Base-by-base conservation (phyloP, 1,139 yeast species). In the Kurtzmaniella natalensis region DNA sequence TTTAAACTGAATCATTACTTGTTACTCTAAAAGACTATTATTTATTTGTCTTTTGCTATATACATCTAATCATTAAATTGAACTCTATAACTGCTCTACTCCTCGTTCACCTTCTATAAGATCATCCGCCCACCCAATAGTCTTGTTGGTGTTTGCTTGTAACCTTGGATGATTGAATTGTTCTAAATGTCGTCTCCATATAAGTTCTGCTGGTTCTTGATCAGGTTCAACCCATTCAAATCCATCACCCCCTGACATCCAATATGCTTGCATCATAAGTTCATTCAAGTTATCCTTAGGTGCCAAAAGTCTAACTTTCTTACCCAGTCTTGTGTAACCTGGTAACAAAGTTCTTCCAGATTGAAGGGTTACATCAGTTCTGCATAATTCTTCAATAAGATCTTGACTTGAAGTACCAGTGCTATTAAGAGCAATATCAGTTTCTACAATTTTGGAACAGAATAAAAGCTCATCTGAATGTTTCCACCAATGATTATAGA, bases 171-270 rank as follows among this genome's bases (percentile, higher is more conserved):
- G 49, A 26, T 56, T 48, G 32, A 50, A 54, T 29, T 40, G 38
- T 3, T 48, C 46, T 38, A 63, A 57, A 50, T 66, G 66, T 2
- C 50, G 37, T 31, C 66, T 60, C 86, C 85, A 80, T 21, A 72
- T 47, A 17, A 78, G 47, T 23, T 78, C 84, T 0, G 86, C 87
- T 0, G 89, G 89, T 50, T 82, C 92, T 50, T 78, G 81, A 50
- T 83, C 92, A 1, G 89, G 89, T 47, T 82, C 92, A 5, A 72
- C 78, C 85, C 89, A 84, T 41, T 76, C 81, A 48, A 80, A 82
- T 10, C 83, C 82, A 41, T 80, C 87, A 11, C 88, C 88, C 9
- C 81, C 82, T 37, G 75, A 64, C 51, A 81, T 73, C 92, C 94
- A 83, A 55, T 82, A 83, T 34, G 86, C 88, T 48, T 81, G 78